Base-by-base conservation (phyloP, 2,329 filamentous ascomycete species). In the Penicillium palitans region DNA sequence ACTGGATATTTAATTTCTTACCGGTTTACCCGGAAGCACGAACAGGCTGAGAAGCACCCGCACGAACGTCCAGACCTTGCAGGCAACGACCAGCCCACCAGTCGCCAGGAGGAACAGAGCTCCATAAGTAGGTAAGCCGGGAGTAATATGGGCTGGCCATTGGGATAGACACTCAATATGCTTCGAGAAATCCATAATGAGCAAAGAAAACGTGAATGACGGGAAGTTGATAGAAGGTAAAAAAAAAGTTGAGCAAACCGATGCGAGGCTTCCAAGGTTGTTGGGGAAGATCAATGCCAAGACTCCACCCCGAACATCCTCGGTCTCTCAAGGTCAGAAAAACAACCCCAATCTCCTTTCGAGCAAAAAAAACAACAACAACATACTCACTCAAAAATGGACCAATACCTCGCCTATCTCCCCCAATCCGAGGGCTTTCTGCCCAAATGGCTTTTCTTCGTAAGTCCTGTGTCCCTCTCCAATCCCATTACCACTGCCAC, bases 31-130 rank as follows among this genome's bases (percentile, higher is more conserved):
- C 33, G 80, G 79, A 56, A 92, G 80, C 57, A 93, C 72, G 70
- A 93, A 91, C 40, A 88, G 78, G 72, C 85, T 88, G 58, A 90
- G 72, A 47, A 91, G 66, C 40, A 91, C 81, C 61, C 81, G 81
- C 52, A 87, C 65, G 66, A 85, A 85, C 70, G 81, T 85, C 56
- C 87, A 68, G 21, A 84, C 71, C 71, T 86, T 85, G 61, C 74
- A 80, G 60, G 79, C 79, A 46, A 90, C 64, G 65, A 81, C 84
- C 47, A 89, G 72, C 55, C 83, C 83, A 49, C 89, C 89, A n/a
- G 75, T 70, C 15, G 69, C 69, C 17, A 79, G 70, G 44, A 80
- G 64, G 21, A 74, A 59, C 42, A 72, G 63, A 10, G 75, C 72
- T 29, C 66, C 69, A 29, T 72, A 63, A 19, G 74, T 70, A 61